Evolutionary conservation across 2,329 filamentous ascomycete genomes (phyloP).

Genomic region (Colletotrichum abscissum): DNA sequence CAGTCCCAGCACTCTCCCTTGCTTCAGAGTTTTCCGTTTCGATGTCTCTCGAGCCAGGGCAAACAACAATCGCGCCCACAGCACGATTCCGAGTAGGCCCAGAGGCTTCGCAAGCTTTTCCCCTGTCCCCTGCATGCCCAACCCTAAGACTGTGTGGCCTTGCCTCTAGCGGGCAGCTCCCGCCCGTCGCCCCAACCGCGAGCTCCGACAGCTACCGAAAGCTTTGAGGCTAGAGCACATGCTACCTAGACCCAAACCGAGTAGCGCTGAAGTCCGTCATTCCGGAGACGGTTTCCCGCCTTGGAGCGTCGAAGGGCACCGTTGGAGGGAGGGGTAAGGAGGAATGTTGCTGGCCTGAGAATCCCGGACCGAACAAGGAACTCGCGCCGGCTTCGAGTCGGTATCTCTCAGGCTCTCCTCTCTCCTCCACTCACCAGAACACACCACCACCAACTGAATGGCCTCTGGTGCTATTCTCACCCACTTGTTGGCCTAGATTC

Average conservation of each 20-base stretch:
- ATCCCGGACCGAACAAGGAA: slow-evolving; percentile 11
- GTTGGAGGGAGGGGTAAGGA: not conserved
- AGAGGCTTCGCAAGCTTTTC: not conserved
- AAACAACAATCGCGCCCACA: not conserved
- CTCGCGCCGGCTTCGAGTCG: not conserved
- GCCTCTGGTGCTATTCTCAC: not conserved
- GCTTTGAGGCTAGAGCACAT: not conserved
- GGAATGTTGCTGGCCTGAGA: slow-evolving; percentile 18
- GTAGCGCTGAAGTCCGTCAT: slow-evolving; percentile 24
- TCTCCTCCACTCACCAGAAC: not conserved
- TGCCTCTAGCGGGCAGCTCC: slow-evolving; percentile 21
- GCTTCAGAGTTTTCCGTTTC: not conserved
- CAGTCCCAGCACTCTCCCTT: not conserved
- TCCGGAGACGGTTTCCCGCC: slow-evolving; percentile 21
- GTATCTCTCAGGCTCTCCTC: too few relatives aligned
- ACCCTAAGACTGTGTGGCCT: slow-evolving; percentile 4
- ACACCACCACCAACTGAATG: not conserved
- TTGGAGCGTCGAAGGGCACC: not conserved
- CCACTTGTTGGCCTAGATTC: not conserved
- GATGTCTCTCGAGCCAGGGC: not conserved
- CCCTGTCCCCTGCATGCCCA: slow-evolving; percentile 22
- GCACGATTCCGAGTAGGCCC: not conserved
- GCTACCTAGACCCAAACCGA: not conserved
- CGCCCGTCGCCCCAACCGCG: not conserved
- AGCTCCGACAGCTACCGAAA: not conserved